Percentiles rank a stretch among this genome's conserved stretches.
These are phyloP conservation scores for Marvania coccoides DNA, from an alignment of 139 green algal genomes.

Conservation along the genomic window DNA sequence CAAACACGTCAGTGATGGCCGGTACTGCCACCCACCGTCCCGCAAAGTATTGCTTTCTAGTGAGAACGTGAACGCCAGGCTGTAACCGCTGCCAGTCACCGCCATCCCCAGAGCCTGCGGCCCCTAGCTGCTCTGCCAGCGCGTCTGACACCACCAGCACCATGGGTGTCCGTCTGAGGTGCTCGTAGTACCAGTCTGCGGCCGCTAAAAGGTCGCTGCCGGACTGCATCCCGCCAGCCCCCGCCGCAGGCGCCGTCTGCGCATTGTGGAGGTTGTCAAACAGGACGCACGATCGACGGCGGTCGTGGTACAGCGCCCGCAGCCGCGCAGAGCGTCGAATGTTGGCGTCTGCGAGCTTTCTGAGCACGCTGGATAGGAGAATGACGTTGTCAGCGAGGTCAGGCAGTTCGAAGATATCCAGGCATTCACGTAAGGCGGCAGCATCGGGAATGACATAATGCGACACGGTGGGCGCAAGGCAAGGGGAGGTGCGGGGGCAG, in stretches of 20 bases:
- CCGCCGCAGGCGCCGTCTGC: conserved; percentile 7
- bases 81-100: not conserved
- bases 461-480: not conserved
- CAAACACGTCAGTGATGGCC: conserved; percentile 20
- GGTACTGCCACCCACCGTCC: not conserved
- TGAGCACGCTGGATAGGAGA: not conserved
- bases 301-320: conserved; percentile 45
- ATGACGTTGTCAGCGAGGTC: not conserved
- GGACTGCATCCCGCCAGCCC: not conserved
- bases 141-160: not conserved
- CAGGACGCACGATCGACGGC: conserved; percentile 25
- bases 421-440: conserved; percentile 11
- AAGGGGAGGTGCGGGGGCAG: not conserved
- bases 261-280: conserved; percentile 58
- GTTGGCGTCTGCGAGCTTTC: conserved; percentile 16
- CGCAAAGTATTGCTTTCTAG: conserved; percentile 14
- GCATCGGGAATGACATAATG: conserved; percentile 39
- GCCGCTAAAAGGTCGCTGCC: conserved; percentile 5
- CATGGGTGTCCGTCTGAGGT: conserved; percentile 17
- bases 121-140: not conserved
- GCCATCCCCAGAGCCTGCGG: not conserved
- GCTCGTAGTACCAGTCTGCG: conserved; percentile 34
- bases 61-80: conserved; percentile 21
- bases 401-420: conserved; percentile 47
- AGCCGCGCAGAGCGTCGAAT: conserved; percentile 30